Conservation (phyloP, 257 asterid species). For the Przewalskia tangutica region DNA sequence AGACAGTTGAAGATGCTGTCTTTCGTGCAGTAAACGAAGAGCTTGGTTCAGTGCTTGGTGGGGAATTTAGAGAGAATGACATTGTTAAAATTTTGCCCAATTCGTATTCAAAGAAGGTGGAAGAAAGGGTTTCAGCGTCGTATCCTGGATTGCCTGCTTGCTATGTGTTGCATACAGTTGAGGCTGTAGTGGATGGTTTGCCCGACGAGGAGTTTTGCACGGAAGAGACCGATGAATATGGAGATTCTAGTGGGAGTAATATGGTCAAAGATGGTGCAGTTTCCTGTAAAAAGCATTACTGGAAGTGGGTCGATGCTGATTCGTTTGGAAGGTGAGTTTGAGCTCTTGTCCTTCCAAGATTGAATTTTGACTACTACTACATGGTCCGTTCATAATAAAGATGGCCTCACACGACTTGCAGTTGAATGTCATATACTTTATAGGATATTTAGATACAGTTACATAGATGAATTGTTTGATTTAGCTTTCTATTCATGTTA, state of each 20-base stretch:
- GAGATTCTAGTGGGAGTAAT: slow-evolving; percentile 21
- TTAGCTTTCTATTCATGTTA: not conserved
- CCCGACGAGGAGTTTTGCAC: slow-evolving; percentile 79
- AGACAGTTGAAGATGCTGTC: slow-evolving; percentile 74
- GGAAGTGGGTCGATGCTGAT: slow-evolving; percentile 80
- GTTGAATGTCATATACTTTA: not conserved
- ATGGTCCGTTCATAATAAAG: not conserved
- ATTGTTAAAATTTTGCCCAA: slow-evolving; percentile 43
- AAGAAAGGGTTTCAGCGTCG: slow-evolving; percentile 64
- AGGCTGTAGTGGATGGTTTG: slow-evolving; percentile 66
- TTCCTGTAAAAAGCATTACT: slow-evolving; percentile 75
- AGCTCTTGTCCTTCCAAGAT: slow-evolving; percentile 13
- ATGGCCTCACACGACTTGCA: not conserved
- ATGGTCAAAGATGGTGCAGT: slow-evolving; percentile 50
- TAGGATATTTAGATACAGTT: not conserved
- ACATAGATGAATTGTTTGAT: not conserved
- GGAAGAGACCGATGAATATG: slow-evolving; percentile 71
- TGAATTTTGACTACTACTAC: slow-evolving; percentile 16
- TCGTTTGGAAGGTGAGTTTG: slow-evolving; percentile 36
- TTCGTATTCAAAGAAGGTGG: slow-evolving; percentile 71
- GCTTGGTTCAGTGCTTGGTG: slow-evolving; percentile 41
- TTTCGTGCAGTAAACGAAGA: slow-evolving; percentile 83
- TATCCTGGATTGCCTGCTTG: slow-evolving; percentile 95
- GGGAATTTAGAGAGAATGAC: not conserved
- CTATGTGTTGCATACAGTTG: slow-evolving; percentile 74